Conservation (phyloP, 768 basidiomycete species). For the Termitomyces eurrhizus region DNA sequence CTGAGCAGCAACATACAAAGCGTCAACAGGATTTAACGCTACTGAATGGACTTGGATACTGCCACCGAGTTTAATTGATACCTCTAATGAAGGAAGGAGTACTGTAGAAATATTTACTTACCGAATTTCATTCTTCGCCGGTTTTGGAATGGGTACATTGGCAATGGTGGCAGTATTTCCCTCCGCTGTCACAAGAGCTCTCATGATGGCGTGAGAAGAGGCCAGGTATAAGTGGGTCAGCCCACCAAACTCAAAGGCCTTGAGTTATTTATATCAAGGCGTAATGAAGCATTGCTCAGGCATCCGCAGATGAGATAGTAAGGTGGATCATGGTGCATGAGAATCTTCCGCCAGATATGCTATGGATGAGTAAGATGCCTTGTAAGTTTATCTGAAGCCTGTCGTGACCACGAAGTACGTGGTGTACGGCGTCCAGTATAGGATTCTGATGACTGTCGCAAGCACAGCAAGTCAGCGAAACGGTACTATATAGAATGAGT, state of each 20-base stretch:
- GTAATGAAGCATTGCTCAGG: not conserved
- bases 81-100: not conserved
- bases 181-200: conserved; percentile 26
- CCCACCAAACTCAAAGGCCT: not conserved
- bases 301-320: not conserved
- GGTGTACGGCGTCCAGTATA: not conserved
- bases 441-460: not conserved
- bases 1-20: conserved; percentile 24
- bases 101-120: conserved; percentile 15
- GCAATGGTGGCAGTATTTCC: conserved; percentile 24
- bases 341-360: not conserved
- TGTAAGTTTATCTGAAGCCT: not conserved
- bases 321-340: not conserved
- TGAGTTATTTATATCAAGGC: not conserved
- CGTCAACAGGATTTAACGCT: conserved; percentile 32
- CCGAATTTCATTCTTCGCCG: conserved; percentile 26
- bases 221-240: not conserved
- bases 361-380: not conserved
- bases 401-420: not conserved
- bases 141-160: conserved; percentile 25
- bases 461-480: not conserved
- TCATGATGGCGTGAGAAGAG: not conserved
- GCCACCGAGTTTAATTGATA: not conserved
- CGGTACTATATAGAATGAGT: not conserved
- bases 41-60: conserved; percentile 28